Conservation (phyloP, 2,329 filamentous ascomycete genomes). For the Thielaviopsis euricoi region DNA sequence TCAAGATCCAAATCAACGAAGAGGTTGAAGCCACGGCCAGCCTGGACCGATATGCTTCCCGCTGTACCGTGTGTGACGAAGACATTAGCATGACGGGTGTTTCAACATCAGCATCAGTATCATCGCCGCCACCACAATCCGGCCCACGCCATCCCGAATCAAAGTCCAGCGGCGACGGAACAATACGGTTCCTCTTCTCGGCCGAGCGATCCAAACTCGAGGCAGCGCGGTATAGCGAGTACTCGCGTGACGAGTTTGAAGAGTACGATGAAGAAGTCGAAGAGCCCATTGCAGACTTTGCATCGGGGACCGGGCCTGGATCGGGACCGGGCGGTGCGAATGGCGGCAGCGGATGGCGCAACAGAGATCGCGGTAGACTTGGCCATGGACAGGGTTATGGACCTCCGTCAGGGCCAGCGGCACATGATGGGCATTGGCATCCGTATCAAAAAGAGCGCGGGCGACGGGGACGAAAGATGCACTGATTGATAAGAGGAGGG, state of each 20-base stretch:
- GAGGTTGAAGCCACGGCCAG: conserved; percentile 49
- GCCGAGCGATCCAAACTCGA: conserved; percentile 59
- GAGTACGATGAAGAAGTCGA: conserved; percentile 68
- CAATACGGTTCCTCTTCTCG: conserved; percentile 80
- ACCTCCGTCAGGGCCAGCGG: conserved; percentile 6
- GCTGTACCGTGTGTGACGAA: conserved; percentile 35
- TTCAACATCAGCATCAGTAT: neutral
- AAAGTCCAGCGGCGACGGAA: conserved; percentile 43
- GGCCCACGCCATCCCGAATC: conserved; percentile 1
- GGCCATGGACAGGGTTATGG: conserved; percentile 2
- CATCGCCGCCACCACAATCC: neutral
- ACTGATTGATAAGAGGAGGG: neutral
- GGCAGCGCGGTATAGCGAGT: conserved; percentile 46
- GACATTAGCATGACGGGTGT: conserved; percentile 15
- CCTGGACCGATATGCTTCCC: conserved; percentile 46
- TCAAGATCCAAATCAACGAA: conserved; percentile 75
- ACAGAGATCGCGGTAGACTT: conserved; percentile 5
- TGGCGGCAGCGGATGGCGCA: conserved; percentile 7
- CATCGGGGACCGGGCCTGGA: neutral
- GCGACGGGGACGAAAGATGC: conserved; percentile 8
- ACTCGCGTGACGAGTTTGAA: conserved; percentile 58
- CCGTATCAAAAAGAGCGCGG: conserved; percentile 8
- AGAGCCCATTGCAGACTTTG: conserved; percentile 28
- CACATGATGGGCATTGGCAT: conserved; percentile 8
- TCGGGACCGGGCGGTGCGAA: conserved; percentile 15